Evolutionary conservation across 352 stramenopile species (phyloP).

Genomic region (Globisporangium middletonii): DNA sequence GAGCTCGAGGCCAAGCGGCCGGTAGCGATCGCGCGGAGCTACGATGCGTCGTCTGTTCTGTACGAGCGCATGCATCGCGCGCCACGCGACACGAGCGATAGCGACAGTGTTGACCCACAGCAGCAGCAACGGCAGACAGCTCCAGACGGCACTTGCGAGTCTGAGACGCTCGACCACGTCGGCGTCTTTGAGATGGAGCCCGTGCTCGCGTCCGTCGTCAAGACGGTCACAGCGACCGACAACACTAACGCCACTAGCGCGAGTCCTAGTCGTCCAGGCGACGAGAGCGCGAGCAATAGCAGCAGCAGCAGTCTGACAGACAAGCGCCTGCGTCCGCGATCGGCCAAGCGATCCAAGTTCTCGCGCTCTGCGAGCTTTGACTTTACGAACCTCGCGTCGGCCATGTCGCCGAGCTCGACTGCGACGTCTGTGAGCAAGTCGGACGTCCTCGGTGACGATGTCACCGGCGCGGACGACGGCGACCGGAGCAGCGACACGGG

Average conservation of each 20-base stretch:
- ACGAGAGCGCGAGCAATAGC: not conserved
- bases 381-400: constrained; percentile 39
- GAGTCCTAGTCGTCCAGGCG: not conserved
- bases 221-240: not conserved
- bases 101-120: no score
- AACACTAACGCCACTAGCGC: not conserved
- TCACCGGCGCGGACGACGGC: constrained; percentile 8
- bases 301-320: not conserved
- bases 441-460: not conserved
- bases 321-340: constrained; percentile 6
- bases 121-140: constrained; percentile 11
- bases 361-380: constrained; percentile 70
- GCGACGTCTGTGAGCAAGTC: constrained; percentile 7
- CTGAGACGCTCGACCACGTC: constrained; percentile 11
- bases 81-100: not conserved
- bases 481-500: constrained; percentile 6
- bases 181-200: constrained; percentile 13
- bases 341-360: constrained; percentile 48
- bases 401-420: constrained; percentile 9
- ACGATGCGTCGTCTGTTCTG: not conserved
- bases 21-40: not conserved
- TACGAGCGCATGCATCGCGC: not conserved
- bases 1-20: constrained; percentile 6
- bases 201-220: constrained; percentile 5
- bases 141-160: constrained; percentile 1